Evolutionary conservation across 2,329 filamentous ascomycete genomes (phyloP).

Genomic region (Ascochyta koolunga): DNA sequence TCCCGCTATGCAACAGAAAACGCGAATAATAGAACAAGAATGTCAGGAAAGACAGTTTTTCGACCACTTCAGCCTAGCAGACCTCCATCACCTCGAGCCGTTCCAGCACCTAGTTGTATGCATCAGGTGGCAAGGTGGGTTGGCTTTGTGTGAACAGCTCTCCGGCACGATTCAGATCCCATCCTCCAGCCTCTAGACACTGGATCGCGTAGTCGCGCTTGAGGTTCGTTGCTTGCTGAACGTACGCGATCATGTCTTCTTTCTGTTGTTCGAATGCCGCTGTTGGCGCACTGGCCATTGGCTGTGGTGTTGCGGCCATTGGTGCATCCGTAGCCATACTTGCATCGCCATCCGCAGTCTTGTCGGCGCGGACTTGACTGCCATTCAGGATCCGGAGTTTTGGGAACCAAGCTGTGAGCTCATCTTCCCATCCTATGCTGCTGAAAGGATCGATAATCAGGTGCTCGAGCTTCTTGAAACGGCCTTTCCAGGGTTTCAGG

Average conservation of each 20-base stretch:
- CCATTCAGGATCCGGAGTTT: slow-evolving; percentile 79
- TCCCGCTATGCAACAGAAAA: slow-evolving; percentile 11
- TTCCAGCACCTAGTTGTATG: slow-evolving; percentile 41
- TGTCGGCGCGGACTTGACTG: slow-evolving; percentile 72
- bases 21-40: background rate
- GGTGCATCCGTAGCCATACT: slow-evolving; percentile 22
- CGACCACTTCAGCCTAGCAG: background rate
- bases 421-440: slow-evolving; percentile 63
- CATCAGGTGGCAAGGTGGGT: slow-evolving; percentile 56
- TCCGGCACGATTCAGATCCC: slow-evolving; percentile 79
- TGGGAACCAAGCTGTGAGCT: slow-evolving; percentile 82
- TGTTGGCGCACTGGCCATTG: slow-evolving; percentile 49
- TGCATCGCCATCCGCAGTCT: slow-evolving; percentile 49
- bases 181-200: slow-evolving; percentile 79
- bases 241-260: slow-evolving; percentile 71
- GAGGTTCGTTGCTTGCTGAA: slow-evolving; percentile 81
- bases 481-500: slow-evolving; percentile 77
- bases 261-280: slow-evolving; percentile 53
- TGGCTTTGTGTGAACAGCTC: slow-evolving; percentile 77
- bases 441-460: slow-evolving; percentile 66
- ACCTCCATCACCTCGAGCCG: background rate
- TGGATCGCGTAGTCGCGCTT: slow-evolving; percentile 77
- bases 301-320: slow-evolving; percentile 52
- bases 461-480: slow-evolving; percentile 79
- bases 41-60: no score